These are phyloP conservation scores for Plasmodium vivax DNA, from an alignment of 169 alveolate species.

Conservation along the genomic window DNA sequence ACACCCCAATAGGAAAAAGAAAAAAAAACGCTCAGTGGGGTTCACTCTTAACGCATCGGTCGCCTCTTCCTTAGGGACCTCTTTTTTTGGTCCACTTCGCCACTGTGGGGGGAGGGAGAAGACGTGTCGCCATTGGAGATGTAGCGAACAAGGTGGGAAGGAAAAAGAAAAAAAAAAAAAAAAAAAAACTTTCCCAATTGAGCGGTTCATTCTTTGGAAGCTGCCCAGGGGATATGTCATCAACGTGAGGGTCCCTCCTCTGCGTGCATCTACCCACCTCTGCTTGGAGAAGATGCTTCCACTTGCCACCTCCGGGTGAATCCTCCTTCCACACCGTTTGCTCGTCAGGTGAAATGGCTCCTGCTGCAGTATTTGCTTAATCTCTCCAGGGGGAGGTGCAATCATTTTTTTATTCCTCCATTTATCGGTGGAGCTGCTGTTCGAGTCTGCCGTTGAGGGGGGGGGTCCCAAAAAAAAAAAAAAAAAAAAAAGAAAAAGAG, in stretches of 20 bases:
- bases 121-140: neutral
- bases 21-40: neutral
- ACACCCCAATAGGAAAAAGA: neutral
- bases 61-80: neutral
- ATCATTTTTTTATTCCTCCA: slow-evolving; percentile 1
- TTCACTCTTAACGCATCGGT: neutral
- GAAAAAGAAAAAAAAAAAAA: neutral
- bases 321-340: slow-evolving; percentile 30
- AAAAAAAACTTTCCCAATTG: neutral
- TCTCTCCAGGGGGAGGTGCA: neutral
- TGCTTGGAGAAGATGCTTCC: slow-evolving; percentile 4
- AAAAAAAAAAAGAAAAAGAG: neutral
- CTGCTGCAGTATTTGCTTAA: slow-evolving; percentile 20
- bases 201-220: neutral
- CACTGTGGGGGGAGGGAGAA: neutral
- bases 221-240: neutral
- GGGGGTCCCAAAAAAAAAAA: neutral
- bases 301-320: neutral
- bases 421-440: neutral
- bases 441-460: neutral
- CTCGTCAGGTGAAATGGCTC: neutral
- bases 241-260: neutral
- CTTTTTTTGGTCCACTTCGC: neutral
- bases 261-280: neutral
- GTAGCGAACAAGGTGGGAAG: neutral